Evolutionary conservation across 805 yeast species (phyloP).

Genomic region (Priceomyces carsonii): DNA sequence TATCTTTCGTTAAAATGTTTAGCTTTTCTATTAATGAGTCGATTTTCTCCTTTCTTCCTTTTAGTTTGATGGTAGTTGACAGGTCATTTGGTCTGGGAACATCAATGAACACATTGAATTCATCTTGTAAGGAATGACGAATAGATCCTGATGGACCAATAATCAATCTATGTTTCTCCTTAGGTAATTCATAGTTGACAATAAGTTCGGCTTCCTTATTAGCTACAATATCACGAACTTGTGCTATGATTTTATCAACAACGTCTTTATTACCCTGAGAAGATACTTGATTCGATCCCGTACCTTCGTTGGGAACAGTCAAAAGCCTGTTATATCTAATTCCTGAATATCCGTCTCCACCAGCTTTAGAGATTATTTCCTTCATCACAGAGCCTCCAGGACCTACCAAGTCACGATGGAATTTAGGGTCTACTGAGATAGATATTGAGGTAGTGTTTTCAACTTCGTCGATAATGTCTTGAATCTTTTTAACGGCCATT

Average conservation of each 20-base stretch:
- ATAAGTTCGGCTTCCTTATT: constrained; percentile 61
- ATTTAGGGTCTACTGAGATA: constrained; percentile 69
- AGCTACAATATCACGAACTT: constrained; percentile 61
- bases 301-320: constrained; percentile 67
- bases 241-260: constrained; percentile 66
- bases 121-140: constrained; percentile 71
- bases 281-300: constrained; percentile 58
- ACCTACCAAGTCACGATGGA: constrained; percentile 77
- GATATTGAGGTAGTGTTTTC: constrained; percentile 60
- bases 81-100: constrained; percentile 64
- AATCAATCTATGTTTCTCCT: constrained; percentile 70
- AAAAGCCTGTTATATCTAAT: constrained; percentile 54
- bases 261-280: constrained; percentile 74
- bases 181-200: constrained; percentile 59
- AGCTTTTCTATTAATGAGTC: constrained; percentile 65
- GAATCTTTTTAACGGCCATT: constrained; percentile 66
- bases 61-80: constrained; percentile 53
- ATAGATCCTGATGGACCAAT: constrained; percentile 81
- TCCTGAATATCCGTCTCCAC: constrained; percentile 52
- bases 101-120: constrained; percentile 59
- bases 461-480: constrained; percentile 61
- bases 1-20: constrained; percentile 59
- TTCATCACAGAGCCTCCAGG: constrained; percentile 72
- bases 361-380: constrained; percentile 76
- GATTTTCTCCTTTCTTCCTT: constrained; percentile 68